Evolutionary conservation across 768 basidiomycete genomes (phyloP).

Genomic region (Rhizopogon rudus): DNA sequence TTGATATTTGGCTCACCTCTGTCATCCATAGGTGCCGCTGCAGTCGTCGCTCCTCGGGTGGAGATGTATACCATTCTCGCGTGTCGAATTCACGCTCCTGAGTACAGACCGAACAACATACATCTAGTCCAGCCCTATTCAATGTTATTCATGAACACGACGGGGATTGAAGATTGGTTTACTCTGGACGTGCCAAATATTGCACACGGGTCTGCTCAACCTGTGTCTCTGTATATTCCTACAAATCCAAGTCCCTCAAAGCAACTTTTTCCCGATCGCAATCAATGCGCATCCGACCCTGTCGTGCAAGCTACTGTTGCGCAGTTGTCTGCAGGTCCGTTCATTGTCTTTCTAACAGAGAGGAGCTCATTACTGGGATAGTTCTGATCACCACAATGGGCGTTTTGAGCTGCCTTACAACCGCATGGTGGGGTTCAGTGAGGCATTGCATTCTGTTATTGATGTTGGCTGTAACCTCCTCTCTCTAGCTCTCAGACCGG

Average conservation of each 20-base stretch:
- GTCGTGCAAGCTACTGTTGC: constrained; percentile 70
- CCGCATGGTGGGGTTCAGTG: constrained; percentile 84
- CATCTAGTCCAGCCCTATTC: not conserved
- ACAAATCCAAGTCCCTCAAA: not conserved
- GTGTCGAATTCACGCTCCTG: constrained; percentile 62
- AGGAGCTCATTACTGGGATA: not conserved
- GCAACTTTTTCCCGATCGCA: constrained; percentile 5
- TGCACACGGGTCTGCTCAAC: not conserved
- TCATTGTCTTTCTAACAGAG: not conserved
- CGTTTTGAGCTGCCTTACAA: constrained; percentile 70
- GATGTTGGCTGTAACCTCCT: not conserved
- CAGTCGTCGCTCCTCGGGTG: constrained; percentile 64
- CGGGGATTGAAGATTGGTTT: not conserved
- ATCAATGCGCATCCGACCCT: constrained; percentile 59
- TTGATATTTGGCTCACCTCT: constrained; percentile 50
- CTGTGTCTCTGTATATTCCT: not conserved
- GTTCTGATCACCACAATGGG: constrained; percentile 47
- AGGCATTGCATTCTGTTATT: constrained; percentile 21
- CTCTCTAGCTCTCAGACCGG: constrained; percentile 64
- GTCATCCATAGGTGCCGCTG: constrained; percentile 46
- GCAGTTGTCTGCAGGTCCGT: constrained; percentile 55
- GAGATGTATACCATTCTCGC: constrained; percentile 72
- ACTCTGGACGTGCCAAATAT: not conserved
- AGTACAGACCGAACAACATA: constrained; percentile 28
- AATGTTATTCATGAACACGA: not conserved